A percentile compares a stretch with the other conserved stretches of the same genome.
Conservation (phyloP, 495 filamentous ascomycete genomes). For the Neurospora sp. region DNA sequence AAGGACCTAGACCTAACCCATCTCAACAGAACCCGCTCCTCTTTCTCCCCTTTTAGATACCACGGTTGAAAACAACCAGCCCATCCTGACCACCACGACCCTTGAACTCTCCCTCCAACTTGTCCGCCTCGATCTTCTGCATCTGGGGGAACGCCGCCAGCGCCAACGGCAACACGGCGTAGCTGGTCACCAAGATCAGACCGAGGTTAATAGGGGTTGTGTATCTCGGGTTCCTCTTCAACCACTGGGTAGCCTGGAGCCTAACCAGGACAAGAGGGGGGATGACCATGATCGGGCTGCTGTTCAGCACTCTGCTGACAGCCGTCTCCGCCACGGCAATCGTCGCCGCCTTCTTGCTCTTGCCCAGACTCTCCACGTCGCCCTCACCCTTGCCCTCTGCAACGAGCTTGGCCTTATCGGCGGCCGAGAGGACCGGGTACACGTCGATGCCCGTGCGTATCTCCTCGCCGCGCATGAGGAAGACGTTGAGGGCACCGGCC, state of each 20-base stretch:
- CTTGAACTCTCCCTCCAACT: conserved; percentile 75
- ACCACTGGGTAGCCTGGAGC: conserved; percentile 67
- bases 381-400: conserved; percentile 28
- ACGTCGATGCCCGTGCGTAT: conserved; percentile 90
- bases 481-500: conserved; percentile 86
- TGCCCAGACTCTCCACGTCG: conserved; percentile 60
- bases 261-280: conserved; percentile 77
- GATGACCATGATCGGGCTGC: conserved; percentile 93
- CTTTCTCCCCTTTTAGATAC: conserved; percentile 46
- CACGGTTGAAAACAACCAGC: conserved; percentile 83
- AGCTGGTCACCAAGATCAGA: conserved; percentile 67
- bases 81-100: conserved; percentile 61
- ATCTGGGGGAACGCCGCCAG: conserved; percentile 87
- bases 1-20: background rate
- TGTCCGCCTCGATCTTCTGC: conserved; percentile 62
- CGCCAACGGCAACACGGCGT: conserved; percentile 77
- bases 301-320: conserved; percentile 77
- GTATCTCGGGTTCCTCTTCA: conserved; percentile 55
- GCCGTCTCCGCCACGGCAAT: conserved; percentile 90
- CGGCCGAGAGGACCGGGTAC: conserved; percentile 60
- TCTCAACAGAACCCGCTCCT: background rate
- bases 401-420: conserved; percentile 34
- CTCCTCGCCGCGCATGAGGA: conserved; percentile 95
- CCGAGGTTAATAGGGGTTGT: conserved; percentile 74
- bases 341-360: conserved; percentile 75